Evolutionary conservation across 306 rosid species (phyloP).

Genomic region (Pueraria montana): DNA sequence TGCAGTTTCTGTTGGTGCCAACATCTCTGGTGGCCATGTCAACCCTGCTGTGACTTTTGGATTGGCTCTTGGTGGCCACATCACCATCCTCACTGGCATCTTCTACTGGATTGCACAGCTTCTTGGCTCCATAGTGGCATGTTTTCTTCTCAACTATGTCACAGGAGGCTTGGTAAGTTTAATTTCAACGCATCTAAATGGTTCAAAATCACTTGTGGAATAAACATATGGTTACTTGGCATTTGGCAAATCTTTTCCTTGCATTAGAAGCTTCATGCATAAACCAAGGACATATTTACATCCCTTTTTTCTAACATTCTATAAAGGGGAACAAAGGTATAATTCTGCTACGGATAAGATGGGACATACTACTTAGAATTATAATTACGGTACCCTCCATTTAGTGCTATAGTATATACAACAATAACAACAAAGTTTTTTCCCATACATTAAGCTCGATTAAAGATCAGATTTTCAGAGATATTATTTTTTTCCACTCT

Average conservation of each 20-base stretch:
- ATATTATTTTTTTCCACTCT: neutral
- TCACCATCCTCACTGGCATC: constrained; percentile 80
- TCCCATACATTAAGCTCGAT: neutral
- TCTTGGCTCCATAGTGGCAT: constrained; percentile 83
- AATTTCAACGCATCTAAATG: neutral
- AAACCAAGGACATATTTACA: constrained; percentile 17
- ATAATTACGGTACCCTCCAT: neutral
- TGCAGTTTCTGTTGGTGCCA: constrained; percentile 85
- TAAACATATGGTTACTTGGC: constrained; percentile 32
- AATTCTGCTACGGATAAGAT: neutral
- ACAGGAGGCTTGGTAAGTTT: constrained; percentile 83
- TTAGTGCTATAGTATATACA: neutral
- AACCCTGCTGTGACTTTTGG: constrained; percentile 98
- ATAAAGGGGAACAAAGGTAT: neutral
- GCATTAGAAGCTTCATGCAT: constrained; percentile 28
- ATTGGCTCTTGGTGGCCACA: constrained; percentile 92
- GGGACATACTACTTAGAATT: constrained; percentile 11
- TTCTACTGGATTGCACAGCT: constrained; percentile 95
- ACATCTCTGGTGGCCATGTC: constrained; percentile 95
- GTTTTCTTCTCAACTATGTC: constrained; percentile 78
- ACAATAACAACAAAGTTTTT: neutral
- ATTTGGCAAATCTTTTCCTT: constrained; percentile 10
- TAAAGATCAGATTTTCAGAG: neutral
- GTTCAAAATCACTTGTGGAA: neutral
- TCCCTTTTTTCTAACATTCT: constrained; percentile 2